Evolutionary conservation across 2,329 filamentous ascomycete species (phyloP), one percentile per base, ranked within the genome.

Genomic region (Fusarium stilboides): DNA sequence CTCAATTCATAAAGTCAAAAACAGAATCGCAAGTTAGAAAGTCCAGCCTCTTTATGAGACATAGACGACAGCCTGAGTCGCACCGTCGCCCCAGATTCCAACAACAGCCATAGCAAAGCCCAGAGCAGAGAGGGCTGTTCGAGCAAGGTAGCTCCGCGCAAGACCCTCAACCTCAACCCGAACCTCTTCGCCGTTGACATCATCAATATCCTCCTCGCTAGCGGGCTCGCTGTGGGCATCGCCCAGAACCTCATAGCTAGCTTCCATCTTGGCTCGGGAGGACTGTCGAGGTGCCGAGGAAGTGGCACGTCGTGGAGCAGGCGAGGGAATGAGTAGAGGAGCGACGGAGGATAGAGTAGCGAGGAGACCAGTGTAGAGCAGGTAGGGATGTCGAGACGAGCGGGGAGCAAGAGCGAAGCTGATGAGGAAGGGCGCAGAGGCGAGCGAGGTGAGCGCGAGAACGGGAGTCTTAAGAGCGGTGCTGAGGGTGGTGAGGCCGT

Each of bases 311-410:
- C 64, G 76, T 24, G 73, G 71, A 55, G 63, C 70, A 26, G 75
- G 75, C 37, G 73, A 73, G 15, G 86, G 84, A 17, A 85, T 80
- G 40, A 88, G 74, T 24, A 80, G 77, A 57, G 86, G 84, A 42
- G 83, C 84, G 44, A 87, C 82, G 22, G 86, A 85, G 44, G 92
- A 88, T 39, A 92, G 82, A 39, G 86, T 83, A 43, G 90, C 87
- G 59, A 94, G 86, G 26, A 94, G 81, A 4, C 90, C 89, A 15
- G 93, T 94, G 89, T 96, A 98, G 62, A 98, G 81, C 26, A 98
- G 89, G 78, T 97, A 98, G 0, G 95, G 95, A 78, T 98, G 95
- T 77, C 92, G 90, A 72, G 88, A 86, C 57, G 89, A 87, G 26
- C 88, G 86, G 0, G 94, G 92, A 4, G 94, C 95, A 70, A 97